Evolutionary conservation across 78 protist genomes (phyloP).

Genomic region (Cavenderia fasciculata): DNA sequence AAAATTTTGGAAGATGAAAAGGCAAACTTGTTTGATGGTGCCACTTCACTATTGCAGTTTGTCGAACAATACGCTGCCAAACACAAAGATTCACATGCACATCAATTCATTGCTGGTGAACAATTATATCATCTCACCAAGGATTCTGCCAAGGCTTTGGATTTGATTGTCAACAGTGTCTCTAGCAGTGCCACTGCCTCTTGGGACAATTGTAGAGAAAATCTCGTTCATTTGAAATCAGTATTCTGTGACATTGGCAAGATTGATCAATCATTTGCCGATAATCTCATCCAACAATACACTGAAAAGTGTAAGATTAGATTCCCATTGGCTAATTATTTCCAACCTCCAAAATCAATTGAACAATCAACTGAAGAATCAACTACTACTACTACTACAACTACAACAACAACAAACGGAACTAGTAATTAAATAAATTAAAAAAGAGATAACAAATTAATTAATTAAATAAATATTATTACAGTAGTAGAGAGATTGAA

Average conservation of each 20-base stretch:
- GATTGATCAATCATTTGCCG: conserved; percentile 4
- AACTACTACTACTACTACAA: no score
- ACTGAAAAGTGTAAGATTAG: not conserved
- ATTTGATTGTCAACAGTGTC: no score
- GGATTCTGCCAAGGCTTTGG: conserved; percentile 1
- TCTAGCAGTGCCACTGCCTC: not conserved
- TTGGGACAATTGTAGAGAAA: conserved; percentile 21
- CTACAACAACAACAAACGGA: no score
- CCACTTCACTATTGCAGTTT: not conserved
- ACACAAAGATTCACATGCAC: conserved; percentile 7
- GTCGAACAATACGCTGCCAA: not conserved
- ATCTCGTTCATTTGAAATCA: not conserved
- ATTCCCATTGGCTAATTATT: conserved; percentile 49
- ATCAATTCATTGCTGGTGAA: conserved; percentile 33
- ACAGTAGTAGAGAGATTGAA: no score
- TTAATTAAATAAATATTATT: no score
- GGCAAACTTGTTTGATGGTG: not conserved
- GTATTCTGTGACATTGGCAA: no score
- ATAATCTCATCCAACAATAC: not conserved
- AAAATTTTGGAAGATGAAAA: not conserved
- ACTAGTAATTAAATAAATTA: no score
- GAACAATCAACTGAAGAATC: no score
- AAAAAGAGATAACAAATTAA: no score
- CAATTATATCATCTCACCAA: not conserved
- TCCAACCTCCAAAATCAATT: no score